A percentile compares a stretch with the other conserved stretches of the same genome.
These are phyloP conservation scores for Crithidia thermophila DNA, from an alignment of 208 protist species.

Conservation along the genomic window DNA sequence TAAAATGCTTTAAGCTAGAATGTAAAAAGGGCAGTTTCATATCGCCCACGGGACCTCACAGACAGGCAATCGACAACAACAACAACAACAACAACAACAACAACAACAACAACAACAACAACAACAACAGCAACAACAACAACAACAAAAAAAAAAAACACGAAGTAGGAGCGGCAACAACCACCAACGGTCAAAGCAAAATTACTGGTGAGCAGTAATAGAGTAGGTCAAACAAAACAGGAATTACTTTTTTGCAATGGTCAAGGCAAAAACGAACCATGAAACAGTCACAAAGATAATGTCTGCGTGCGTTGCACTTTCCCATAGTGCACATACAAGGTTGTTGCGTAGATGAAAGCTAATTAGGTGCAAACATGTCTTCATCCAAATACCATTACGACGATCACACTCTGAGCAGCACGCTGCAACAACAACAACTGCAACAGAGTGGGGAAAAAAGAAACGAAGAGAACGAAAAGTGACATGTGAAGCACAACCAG, in stretches of 20 bases:
- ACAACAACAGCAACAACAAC: slow-evolving; percentile 7
- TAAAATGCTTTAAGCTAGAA: too few relatives aligned
- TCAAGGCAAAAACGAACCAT: too few relatives aligned
- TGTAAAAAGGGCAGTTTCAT: too few relatives aligned
- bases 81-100: slow-evolving; percentile 3
- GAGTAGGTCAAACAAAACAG: neutral
- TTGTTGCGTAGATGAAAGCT: too few relatives aligned
- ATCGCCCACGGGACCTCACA: too few relatives aligned
- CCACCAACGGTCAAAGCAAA: neutral
- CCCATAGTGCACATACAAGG: too few relatives aligned
- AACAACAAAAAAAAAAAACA: slow-evolving; percentile 15
- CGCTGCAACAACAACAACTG: neutral
- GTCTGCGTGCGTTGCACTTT: too few relatives aligned
- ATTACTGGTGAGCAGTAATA: neutral
- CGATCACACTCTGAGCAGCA: too few relatives aligned
- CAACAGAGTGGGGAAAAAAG: slow-evolving; percentile 5
- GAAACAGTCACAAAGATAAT: too few relatives aligned
- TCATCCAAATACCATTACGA: too few relatives aligned
- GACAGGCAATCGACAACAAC: too few relatives aligned
- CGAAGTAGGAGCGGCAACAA: neutral
- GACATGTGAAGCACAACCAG: neutral
- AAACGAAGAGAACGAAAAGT: neutral
- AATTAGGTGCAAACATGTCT: too few relatives aligned
- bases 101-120: slow-evolving; percentile 6
- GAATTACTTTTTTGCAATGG: neutral